phyloP scores from a whole-genome alignment of 805 yeast genomes.

The Yamadazyma phyllophila region DNA sequence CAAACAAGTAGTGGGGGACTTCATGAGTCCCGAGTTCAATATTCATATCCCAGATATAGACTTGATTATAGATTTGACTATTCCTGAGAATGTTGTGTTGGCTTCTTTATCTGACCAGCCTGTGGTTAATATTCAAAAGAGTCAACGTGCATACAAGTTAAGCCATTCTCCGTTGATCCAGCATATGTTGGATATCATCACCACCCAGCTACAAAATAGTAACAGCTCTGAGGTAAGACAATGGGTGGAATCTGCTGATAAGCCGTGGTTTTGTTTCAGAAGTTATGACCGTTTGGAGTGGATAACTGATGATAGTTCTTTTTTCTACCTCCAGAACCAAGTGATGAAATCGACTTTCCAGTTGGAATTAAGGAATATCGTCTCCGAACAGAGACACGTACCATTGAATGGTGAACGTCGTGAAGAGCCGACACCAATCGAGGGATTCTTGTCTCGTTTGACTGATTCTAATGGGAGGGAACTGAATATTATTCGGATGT shows the following conservation, averaged over 20 bases:
- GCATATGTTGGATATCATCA: constrained; percentile 37
- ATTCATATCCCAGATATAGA: constrained; percentile 48
- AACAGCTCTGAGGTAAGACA: not conserved
- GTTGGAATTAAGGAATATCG: constrained; percentile 59
- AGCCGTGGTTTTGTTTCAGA: constrained; percentile 56
- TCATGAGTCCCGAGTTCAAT: constrained; percentile 23
- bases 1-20: constrained; percentile 42
- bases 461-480: constrained; percentile 49
- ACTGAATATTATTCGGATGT: constrained; percentile 36
- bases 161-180: constrained; percentile 29
- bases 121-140: not conserved
- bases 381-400: constrained; percentile 3
- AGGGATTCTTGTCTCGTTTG: constrained; percentile 71
- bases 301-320: constrained; percentile 28
- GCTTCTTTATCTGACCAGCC: not conserved
- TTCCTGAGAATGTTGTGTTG: constrained; percentile 41
- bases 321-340: constrained; percentile 28
- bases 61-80: constrained; percentile 40
- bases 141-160: constrained; percentile 23
- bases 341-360: constrained; percentile 36
- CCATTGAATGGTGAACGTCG: not conserved
- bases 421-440: constrained; percentile 47
- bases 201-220: constrained; percentile 24
- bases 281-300: constrained; percentile 72
- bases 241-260: constrained; percentile 23